A percentile compares a stretch with the other conserved stretches of the same genome.
These are phyloP conservation scores for Eucalyptus regnans DNA, from an alignment of 345 rosid genomes.

Conservation along the genomic window DNA sequence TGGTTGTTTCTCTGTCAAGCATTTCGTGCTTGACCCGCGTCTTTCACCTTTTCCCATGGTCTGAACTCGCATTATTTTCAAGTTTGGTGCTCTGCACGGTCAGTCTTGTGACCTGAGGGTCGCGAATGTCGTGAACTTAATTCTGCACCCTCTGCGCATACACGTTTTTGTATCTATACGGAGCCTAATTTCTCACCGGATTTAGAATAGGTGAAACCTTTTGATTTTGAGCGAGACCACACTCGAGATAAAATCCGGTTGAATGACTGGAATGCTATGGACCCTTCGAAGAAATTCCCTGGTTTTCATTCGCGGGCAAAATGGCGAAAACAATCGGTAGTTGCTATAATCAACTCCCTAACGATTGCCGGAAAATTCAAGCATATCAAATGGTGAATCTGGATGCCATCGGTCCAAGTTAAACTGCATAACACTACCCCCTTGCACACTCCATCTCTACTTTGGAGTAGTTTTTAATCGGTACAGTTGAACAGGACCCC, in stretches of 20 bases:
- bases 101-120: neutral
- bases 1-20: neutral
- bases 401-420: neutral
- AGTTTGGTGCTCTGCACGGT: neutral
- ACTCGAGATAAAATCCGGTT: no score
- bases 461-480: neutral
- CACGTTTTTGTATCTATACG: neutral
- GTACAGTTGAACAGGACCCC: neutral
- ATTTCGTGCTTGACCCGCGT: neutral
- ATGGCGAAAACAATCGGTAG: neutral
- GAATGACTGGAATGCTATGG: neutral
- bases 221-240: no score
- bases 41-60: neutral
- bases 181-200: neutral
- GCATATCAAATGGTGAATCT: neutral
- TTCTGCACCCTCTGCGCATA: neutral
- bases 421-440: neutral
- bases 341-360: neutral
- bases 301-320: neutral
- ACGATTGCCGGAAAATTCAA: neutral
- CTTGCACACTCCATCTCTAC: neutral
- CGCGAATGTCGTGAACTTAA: neutral
- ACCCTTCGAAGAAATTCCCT: neutral
- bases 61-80: neutral
- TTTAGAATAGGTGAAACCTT: neutral